phyloP scores from a whole-genome alignment of 208 protist genomes.

The Zelonia costaricensis region DNA sequence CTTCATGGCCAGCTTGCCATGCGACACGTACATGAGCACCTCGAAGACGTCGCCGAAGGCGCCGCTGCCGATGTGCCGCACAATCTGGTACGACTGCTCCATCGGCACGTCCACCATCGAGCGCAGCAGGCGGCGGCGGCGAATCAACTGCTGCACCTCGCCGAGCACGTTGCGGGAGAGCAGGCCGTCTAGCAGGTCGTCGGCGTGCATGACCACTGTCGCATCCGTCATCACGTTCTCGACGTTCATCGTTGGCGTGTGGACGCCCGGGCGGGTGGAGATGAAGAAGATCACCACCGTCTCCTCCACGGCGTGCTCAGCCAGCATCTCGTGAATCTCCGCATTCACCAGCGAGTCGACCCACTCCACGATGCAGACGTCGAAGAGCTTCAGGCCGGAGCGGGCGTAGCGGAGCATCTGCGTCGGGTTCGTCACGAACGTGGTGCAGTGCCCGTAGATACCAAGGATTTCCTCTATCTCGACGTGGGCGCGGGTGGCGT shows the following conservation, averaged over 20 bases:
- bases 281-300: slow-evolving; percentile 58
- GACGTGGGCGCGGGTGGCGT: slow-evolving; percentile 29
- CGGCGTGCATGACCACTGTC: slow-evolving; percentile 25
- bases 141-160: slow-evolving; percentile 43
- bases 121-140: slow-evolving; percentile 40
- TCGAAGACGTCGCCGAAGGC: slow-evolving; percentile 82
- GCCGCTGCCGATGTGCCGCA: slow-evolving; percentile 64
- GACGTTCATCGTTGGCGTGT: slow-evolving; percentile 28
- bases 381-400: slow-evolving; percentile 49
- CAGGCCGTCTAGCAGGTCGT: slow-evolving; percentile 25
- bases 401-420: slow-evolving; percentile 55
- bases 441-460: slow-evolving; percentile 58
- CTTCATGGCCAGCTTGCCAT: slow-evolving; percentile 84
- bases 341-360: slow-evolving; percentile 40
- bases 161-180: slow-evolving; percentile 36
- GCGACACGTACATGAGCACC: slow-evolving; percentile 63
- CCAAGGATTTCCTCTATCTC: slow-evolving; percentile 53
- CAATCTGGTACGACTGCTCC: slow-evolving; percentile 58
- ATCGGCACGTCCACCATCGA: slow-evolving; percentile 53
- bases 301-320: slow-evolving; percentile 23
- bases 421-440: slow-evolving; percentile 39
- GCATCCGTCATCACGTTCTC: slow-evolving; percentile 31
- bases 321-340: slow-evolving; percentile 43
- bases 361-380: slow-evolving; percentile 75
- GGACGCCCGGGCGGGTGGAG: slow-evolving; percentile 25